Evolutionary conservation across 1,139 yeast genomes (phyloP), one percentile per base, ranked within the genome.

Genomic region (Blastobotrys serpentis): DNA sequence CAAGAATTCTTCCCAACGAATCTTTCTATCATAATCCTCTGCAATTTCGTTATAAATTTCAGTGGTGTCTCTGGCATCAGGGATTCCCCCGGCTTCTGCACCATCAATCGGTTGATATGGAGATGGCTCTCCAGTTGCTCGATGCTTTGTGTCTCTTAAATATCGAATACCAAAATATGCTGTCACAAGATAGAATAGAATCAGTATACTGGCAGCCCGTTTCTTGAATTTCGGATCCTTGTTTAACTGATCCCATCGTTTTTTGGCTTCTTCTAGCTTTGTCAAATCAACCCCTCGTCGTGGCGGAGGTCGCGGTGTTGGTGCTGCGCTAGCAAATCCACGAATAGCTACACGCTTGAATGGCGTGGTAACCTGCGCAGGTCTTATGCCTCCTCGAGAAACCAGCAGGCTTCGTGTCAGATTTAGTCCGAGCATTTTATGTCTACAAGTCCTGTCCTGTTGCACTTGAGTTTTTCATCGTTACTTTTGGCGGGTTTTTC

Each of bases 1-100:
- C 46, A 87, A 78, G 47, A 82, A 70, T 64, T 92, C 98, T 72
- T 92, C 98, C 76, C 87, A 79, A 60, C 85, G 81, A 54, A 92
- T 86, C 54, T 83, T 90, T 44, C 75, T 74, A 62, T 94, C 98
- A 65, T 92, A 92, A 13, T 79, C 86, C 10, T 72, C 76, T 0
- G 98, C 98, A 57, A 87, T 79, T 2, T 69, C 67, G 52, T 92
- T 94, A 63, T 85, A 92, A 59, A 89, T 86, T 3, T 75, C 79
- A 1, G 96, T 87, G 11, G 97, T 86, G 63, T 90, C 97, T 59
- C 79, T 76, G 1, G 95, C 76, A 2, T 84, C 82, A 44, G 83
- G 76, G 13, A 59, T 56, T 8, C 54, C 60, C 17, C 47, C 51
- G 3, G 52, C 52, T 17, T 52, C 56, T n/a, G 52, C 60, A 25